A percentile compares a stretch with the other conserved stretches of the same genome.
phyloP scores from a whole-genome alignment of 805 yeast genomes.

The Schwanniomyces sp. region DNA sequence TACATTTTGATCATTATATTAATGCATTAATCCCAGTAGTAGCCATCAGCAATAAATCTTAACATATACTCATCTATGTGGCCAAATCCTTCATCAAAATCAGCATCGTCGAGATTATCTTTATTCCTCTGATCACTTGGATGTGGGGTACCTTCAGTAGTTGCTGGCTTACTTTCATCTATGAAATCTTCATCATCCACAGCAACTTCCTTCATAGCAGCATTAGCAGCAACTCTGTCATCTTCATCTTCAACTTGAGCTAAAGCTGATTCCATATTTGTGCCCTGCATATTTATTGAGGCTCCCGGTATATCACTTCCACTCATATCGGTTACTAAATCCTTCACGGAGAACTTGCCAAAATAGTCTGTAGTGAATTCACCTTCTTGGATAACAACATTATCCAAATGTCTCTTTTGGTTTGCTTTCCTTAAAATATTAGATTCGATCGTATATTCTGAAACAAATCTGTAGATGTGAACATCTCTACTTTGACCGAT shows the following conservation, averaged over 20 bases:
- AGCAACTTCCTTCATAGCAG: slow-evolving; percentile 82
- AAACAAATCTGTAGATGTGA: slow-evolving; percentile 92
- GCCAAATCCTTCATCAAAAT: slow-evolving; percentile 63
- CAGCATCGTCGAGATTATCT: slow-evolving; percentile 27
- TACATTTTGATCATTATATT: neutral
- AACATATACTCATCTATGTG: slow-evolving; percentile 98
- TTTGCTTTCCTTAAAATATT: slow-evolving; percentile 92
- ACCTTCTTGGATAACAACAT: slow-evolving; percentile 95
- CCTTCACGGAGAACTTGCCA: slow-evolving; percentile 81
- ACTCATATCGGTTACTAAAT: slow-evolving; percentile 68
- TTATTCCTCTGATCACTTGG: slow-evolving; percentile 11
- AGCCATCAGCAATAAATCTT: slow-evolving; percentile 81
- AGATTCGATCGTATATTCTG: slow-evolving; percentile 94
- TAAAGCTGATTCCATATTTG: slow-evolving; percentile 55
- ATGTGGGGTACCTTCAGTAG: slow-evolving; percentile 18
- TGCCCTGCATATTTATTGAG: slow-evolving; percentile 32
- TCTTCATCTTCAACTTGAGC: slow-evolving; percentile 96
- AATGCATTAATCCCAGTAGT: slow-evolving; percentile 31
- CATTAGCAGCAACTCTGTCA: slow-evolving; percentile 83
- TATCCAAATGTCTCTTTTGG: slow-evolving; percentile 90
- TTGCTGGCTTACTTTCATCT: slow-evolving; percentile 37
- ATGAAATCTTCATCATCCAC: slow-evolving; percentile 85
- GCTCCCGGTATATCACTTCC: slow-evolving; percentile 40
- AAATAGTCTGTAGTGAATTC: slow-evolving; percentile 97
- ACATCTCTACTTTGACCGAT: slow-evolving; percentile 98